Base-by-base conservation (phyloP, 2,329 filamentous ascomycete species). In the Chrysoporthe deuterocubensis region DNA sequence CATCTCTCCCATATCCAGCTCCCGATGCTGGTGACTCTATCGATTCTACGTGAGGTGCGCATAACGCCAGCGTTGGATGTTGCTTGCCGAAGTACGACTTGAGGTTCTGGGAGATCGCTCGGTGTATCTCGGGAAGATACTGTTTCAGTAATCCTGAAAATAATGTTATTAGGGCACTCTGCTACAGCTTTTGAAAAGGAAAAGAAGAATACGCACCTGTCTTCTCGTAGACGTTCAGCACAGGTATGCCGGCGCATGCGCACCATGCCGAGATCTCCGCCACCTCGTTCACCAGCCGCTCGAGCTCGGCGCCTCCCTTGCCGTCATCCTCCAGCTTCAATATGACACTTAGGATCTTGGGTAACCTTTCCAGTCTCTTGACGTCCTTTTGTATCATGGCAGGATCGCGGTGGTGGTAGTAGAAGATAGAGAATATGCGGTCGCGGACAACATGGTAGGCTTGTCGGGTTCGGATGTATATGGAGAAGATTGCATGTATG, bases 331-430 rank as follows among this genome's bases (percentile, higher is more conserved):
- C 89, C 60, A 92, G 82, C 67, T 90, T 90, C 68, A 99, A 81
- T 65, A 98, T 90, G 13, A 97, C 90, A 76, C 94, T 97, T 62
- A 99, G 79, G 76, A 99, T 96, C 72, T 91, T 87, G 2, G 96
- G 96, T 69, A 96, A 80, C 73, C 91, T 89, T 67, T 84, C 85
- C 67, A 99, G 80, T 11, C 86, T 85, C 77, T 89, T 89, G 37
- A 98, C 90, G 80, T 99, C 96, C 75, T 91, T 90, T 75, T 91
- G 89, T 73, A 99, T 97, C 76, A 97, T 89, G 76, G 97, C 93
- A 8, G 96, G 96, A 0, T 95, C 97, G 64, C 93, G 92, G 79
- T 99, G 96, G 81, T 99, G 96, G 81, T 99, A 96, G 78, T 95
- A 94, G 65, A 97, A 84, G 70, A 98, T 87, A 11, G 93, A 92